Percentiles rank a stretch among this genome's conserved stretches.
phyloP scores from a whole-genome alignment of 345 rosid species.

The Corchorus capsularis region DNA sequence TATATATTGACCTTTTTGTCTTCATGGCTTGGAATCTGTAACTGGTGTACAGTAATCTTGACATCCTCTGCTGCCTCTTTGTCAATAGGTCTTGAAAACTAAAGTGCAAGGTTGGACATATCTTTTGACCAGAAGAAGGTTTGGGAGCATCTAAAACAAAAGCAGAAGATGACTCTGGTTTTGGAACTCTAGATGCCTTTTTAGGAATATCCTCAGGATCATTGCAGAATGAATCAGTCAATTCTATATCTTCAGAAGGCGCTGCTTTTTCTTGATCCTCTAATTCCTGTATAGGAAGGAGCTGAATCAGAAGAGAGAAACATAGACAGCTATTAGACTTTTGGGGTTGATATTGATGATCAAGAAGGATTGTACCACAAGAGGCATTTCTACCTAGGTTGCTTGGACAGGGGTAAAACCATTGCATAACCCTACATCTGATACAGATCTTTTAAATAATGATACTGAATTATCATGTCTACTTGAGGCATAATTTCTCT shows the following conservation, averaged over 20 bases:
- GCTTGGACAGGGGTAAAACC: not conserved
- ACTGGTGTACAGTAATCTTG: constrained; percentile 44
- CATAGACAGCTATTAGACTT: not conserved
- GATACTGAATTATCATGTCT: not conserved
- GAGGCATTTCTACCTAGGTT: not conserved
- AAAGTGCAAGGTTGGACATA: constrained; percentile 67
- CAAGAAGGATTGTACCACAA: not conserved
- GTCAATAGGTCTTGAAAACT: constrained; percentile 61
- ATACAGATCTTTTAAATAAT: not conserved
- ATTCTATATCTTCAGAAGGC: constrained; percentile 36
- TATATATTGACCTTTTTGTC: constrained; percentile 43
- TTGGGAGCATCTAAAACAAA: constrained; percentile 45
- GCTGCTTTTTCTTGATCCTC: constrained; percentile 32
- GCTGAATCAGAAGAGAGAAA: constrained; percentile 26
- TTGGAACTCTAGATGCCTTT: constrained; percentile 37
- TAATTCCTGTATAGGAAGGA: constrained; percentile 39
- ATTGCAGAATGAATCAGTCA: constrained; percentile 34
- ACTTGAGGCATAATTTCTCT: not conserved
- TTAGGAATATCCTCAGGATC: constrained; percentile 35
- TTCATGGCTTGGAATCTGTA: constrained; percentile 39
- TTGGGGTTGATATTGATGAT: not conserved
- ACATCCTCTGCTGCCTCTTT: constrained; percentile 67
- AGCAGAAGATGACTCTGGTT: constrained; percentile 38
- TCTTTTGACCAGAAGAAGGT: constrained; percentile 51
- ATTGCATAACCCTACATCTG: not conserved